These are phyloP conservation scores for Plasmodium cynomolgi DNA, from an alignment of 169 alveolate genomes.

Conservation along the genomic window DNA sequence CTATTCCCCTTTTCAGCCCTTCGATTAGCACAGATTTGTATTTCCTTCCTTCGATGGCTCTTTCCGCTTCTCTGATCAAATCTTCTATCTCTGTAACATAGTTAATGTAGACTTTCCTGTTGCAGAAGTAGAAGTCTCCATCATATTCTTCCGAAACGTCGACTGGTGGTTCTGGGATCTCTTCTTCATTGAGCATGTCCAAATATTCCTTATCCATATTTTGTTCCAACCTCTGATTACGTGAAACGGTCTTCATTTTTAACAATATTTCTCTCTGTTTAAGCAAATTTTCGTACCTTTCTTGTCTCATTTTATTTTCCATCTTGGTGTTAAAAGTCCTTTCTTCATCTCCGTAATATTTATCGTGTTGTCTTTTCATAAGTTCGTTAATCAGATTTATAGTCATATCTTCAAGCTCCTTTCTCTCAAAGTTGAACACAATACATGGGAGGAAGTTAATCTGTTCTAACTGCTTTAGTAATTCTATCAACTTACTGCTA, in stretches of 20 bases:
- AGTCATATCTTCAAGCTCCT: conserved; percentile 86
- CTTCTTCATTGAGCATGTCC: conserved; percentile 82
- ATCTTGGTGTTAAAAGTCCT: conserved; percentile 84
- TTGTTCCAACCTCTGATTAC: conserved; percentile 90
- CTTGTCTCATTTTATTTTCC: conserved; percentile 86
- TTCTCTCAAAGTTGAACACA: conserved; percentile 89
- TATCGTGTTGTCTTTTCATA: conserved; percentile 87
- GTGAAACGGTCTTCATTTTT: conserved; percentile 84
- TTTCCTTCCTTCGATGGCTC: conserved; percentile 80
- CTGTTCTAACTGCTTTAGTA: conserved; percentile 85
- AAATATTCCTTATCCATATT: conserved; percentile 85
- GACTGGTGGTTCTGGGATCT: conserved; percentile 86
- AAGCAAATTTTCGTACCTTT: conserved; percentile 83
- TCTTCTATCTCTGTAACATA: conserved; percentile 85
- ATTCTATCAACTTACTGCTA: conserved; percentile 78
- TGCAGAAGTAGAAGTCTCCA: conserved; percentile 88
- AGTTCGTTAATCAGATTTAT: conserved; percentile 81
- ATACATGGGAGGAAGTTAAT: conserved; percentile 89
- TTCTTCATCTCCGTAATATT: conserved; percentile 90
- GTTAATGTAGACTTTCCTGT: conserved; percentile 80
- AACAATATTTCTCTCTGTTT: conserved; percentile 86
- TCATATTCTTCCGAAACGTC: conserved; percentile 91
- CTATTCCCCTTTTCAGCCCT: conserved; percentile 92
- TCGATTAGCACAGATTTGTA: conserved; percentile 81
- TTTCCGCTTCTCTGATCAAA: conserved; percentile 81